Evolutionary conservation across 2,329 filamentous ascomycete genomes (phyloP), one percentile per base, ranked within the genome.

Genomic region (Fusarium subglutinans): DNA sequence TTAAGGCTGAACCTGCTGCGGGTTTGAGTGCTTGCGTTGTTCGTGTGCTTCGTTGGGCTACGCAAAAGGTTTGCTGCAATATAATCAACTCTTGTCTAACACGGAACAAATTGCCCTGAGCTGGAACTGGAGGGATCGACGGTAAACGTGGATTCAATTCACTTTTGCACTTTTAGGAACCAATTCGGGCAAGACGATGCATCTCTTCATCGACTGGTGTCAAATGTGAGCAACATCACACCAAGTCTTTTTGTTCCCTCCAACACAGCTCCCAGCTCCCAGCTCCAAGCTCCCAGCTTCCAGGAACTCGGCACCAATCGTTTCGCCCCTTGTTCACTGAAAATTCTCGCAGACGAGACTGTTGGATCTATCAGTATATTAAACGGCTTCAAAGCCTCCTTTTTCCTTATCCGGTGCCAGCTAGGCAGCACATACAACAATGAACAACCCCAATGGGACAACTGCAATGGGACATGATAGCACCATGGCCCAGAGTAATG

Each of bases 371-470:
- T 24, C 35, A 55, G 45, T 17, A 35, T 58, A 33, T 45, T 28
- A 30, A 33, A 47, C 38, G 30, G 30, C 37, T 58, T 35, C 7
- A 47, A 44, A 44, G 37, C 40, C 60, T 40, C 50, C 60, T 60
- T 51, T 51, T 51, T 30, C 38, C 38, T 45, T 38, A 68, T 60
- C 73, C 65, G 68, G 71, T 70, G 65, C 71, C 70, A 73, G 66
- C 65, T 78, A 66, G 74, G 70, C 61, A 44, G 63, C 38, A 56
- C 47, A 44, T 43, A 41, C 57, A 79, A 71, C 54, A 22, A 83
- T 83, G 82, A 81, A 83, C 56, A 79, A 80, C 71, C 71, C 77
- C 57, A 80, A 81, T 65, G 80, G 76, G 55, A 78, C 80, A 62
- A 76, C 78, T 40, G 67, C 75, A 44, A 79, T 82, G 77, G 79